phyloP scores from a whole-genome alignment of 495 filamentous ascomycete genomes.

The Penicillium odoratum region DNA sequence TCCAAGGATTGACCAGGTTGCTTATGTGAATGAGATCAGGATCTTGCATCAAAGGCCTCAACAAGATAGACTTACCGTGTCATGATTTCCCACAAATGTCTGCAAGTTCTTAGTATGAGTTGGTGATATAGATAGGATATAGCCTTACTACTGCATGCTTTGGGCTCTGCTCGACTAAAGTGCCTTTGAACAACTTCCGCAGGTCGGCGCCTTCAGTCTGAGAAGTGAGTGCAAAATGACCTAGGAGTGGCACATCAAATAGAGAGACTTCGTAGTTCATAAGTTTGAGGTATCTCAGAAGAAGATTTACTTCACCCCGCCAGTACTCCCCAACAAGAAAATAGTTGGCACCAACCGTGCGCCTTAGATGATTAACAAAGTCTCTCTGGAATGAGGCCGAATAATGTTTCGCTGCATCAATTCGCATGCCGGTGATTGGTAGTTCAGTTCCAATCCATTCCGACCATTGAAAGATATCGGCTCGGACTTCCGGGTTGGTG shows the following conservation, averaged over 20 bases:
- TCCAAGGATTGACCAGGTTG: slow-evolving; percentile 62
- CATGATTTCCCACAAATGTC: slow-evolving; percentile 50
- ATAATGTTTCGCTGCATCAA: slow-evolving; percentile 75
- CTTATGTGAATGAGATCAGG: slow-evolving; percentile 24
- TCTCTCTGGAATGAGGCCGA: slow-evolving; percentile 61
- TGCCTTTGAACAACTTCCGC: slow-evolving; percentile 59
- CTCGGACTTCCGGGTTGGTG: slow-evolving; percentile 60
- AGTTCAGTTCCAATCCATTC: slow-evolving; percentile 63
- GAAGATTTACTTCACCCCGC: slow-evolving; percentile 57
- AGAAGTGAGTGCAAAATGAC: slow-evolving; percentile 59
- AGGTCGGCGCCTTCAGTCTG: slow-evolving; percentile 58
- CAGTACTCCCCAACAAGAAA: slow-evolving; percentile 76
- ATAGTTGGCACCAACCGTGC: slow-evolving; percentile 50
- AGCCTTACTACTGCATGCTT: slow-evolving; percentile 59
- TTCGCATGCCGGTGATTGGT: slow-evolving; percentile 63
- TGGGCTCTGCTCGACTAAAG: slow-evolving; percentile 58
- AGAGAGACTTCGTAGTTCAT: slow-evolving; percentile 63
- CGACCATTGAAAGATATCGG: slow-evolving; percentile 67
- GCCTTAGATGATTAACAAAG: slow-evolving; percentile 56
- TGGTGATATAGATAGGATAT: not conserved
- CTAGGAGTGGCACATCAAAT: slow-evolving; percentile 69
- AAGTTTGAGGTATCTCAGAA: slow-evolving; percentile 57
- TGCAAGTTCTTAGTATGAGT: slow-evolving; percentile 16
- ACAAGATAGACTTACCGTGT: slow-evolving; percentile 34
- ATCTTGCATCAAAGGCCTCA: not conserved